Evolutionary conservation across 2,329 filamentous ascomycete species (phyloP).

Genomic region (Fusarium pilosicola): DNA sequence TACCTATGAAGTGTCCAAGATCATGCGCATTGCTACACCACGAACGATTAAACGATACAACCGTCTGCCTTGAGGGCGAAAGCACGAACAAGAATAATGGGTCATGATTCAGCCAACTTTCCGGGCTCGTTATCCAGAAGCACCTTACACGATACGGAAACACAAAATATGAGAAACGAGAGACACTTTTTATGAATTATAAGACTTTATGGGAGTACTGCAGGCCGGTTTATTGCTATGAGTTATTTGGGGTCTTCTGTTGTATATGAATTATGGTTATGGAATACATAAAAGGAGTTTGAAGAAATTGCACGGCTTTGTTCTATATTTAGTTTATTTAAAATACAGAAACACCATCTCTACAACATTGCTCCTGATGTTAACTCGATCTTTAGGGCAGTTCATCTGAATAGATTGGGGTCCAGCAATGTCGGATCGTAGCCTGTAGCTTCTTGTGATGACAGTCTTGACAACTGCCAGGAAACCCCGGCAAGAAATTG

Average conservation of each 20-base stretch:
- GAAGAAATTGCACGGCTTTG: background rate
- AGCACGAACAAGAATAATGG: too few species aligned
- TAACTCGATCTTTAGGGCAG: background rate
- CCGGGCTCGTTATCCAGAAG: too few species aligned
- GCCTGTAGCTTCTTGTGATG: background rate
- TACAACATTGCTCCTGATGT: background rate
- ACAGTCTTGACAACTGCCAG: background rate
- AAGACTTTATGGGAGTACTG: background rate
- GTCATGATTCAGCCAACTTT: background rate
- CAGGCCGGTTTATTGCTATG: background rate
- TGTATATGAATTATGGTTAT: background rate
- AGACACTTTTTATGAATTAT: background rate
- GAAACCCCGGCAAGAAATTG: background rate
- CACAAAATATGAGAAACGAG: background rate
- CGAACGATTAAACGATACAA: constrained; percentile 52
- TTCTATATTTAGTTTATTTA: background rate
- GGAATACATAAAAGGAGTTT: background rate
- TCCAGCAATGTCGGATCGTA: background rate
- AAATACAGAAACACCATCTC: background rate
- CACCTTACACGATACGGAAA: background rate
- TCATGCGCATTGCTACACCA: constrained; percentile 55
- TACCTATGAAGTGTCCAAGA: constrained; percentile 54
- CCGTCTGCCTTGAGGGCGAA: constrained; percentile 20
- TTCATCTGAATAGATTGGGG: background rate
- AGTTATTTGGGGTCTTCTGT: background rate